phyloP scores from a whole-genome alignment of 2,329 filamentous ascomycete species.

The Colletotrichum sp. region DNA sequence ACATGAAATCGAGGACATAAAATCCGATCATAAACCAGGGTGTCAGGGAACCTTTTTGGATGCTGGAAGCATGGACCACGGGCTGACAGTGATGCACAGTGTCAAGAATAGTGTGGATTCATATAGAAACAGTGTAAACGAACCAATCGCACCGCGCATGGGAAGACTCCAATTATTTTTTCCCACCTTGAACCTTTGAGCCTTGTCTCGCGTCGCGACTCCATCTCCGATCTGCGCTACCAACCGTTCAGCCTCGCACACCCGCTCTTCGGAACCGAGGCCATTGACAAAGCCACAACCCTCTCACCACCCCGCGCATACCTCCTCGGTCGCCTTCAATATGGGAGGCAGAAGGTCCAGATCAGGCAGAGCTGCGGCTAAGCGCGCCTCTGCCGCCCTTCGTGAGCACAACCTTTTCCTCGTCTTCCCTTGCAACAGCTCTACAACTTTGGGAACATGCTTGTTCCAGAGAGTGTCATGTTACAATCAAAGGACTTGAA shows the following conservation, averaged over 20 bases:
- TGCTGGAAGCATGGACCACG: not conserved
- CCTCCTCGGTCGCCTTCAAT: not conserved
- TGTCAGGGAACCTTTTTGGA: not conserved
- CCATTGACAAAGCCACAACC: not conserved
- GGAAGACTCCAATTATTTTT: slow-evolving; percentile 2
- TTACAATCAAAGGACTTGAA: not conserved
- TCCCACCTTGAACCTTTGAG: not conserved
- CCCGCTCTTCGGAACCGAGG: not conserved
- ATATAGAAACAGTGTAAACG: not conserved
- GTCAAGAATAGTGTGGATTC: accelerated
- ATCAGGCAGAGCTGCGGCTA: slow-evolving; percentile 58
- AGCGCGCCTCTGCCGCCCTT: slow-evolving; percentile 57
- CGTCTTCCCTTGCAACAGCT: not conserved
- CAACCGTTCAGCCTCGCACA: slow-evolving; percentile 10
- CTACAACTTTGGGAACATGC: slow-evolving; percentile 31
- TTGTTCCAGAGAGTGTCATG: not conserved
- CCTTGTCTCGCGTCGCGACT: slow-evolving; percentile 19
- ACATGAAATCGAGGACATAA: not conserved
- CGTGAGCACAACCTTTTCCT: slow-evolving; percentile 40
- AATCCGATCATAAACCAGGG: not conserved
- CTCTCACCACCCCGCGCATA: not conserved
- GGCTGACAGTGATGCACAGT: not conserved
- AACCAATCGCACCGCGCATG: not conserved
- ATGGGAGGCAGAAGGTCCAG: slow-evolving; percentile 30
- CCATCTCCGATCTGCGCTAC: slow-evolving; percentile 10